These are phyloP conservation scores for Gnomoniopsis smithogilvyi DNA, from an alignment of 2,329 filamentous ascomycete genomes.

Conservation along the genomic window DNA sequence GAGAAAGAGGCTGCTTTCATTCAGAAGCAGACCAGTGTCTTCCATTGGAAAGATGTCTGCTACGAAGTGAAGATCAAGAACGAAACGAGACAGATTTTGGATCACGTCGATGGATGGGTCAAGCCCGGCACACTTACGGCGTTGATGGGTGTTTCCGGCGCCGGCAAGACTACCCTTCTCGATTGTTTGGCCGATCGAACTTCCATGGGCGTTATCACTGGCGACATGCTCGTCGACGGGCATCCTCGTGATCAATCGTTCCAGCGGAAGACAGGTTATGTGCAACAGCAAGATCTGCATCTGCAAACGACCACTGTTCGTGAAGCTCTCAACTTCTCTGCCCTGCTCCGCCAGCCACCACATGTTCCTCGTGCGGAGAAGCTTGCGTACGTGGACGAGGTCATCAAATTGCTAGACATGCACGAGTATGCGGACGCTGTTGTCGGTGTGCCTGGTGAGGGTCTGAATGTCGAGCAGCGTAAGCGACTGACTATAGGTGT, in stretches of 20 bases:
- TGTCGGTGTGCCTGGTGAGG: slow-evolving; percentile 65
- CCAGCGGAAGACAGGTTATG: slow-evolving; percentile 67
- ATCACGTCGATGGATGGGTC: slow-evolving; percentile 19
- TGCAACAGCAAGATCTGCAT: slow-evolving; percentile 67
- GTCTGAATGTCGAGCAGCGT: slow-evolving; percentile 37
- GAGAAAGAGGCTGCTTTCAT: slow-evolving; percentile 31
- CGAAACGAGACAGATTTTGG: slow-evolving; percentile 16
- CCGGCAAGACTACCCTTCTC: slow-evolving; percentile 69
- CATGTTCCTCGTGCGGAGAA: slow-evolving; percentile 58
- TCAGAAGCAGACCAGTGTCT: slow-evolving; percentile 17
- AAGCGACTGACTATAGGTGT: slow-evolving; percentile 60
- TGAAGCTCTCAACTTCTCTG: slow-evolving; percentile 63
- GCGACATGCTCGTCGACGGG: slow-evolving; percentile 67
- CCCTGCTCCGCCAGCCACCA: slow-evolving; percentile 60
- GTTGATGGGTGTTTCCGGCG: slow-evolving; percentile 57
- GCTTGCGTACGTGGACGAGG: slow-evolving; percentile 62
- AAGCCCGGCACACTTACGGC: slow-evolving; percentile 19
- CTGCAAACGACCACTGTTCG: slow-evolving; percentile 62
- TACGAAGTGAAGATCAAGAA: slow-evolving; percentile 19
- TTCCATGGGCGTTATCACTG: slow-evolving; percentile 67
- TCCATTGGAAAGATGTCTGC: slow-evolving; percentile 20
- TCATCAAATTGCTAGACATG: slow-evolving; percentile 67
- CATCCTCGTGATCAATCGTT: slow-evolving; percentile 59
- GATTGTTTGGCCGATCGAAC: slow-evolving; percentile 68
- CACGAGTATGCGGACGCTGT: slow-evolving; percentile 64